Conservation (phyloP, 2,329 filamentous ascomycete species). For the Gnomoniopsis sp. region DNA sequence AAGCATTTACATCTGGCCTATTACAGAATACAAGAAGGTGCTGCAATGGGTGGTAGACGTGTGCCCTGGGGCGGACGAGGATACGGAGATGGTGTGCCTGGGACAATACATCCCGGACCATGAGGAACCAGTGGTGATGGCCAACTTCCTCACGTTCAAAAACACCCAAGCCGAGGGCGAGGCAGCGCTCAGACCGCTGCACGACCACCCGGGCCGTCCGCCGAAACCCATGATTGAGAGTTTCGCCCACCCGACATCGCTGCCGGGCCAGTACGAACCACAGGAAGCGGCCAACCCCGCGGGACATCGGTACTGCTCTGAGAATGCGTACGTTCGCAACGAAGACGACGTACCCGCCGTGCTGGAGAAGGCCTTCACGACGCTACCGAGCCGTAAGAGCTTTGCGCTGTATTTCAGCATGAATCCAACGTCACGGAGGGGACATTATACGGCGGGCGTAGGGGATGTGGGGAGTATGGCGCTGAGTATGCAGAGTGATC, state of each 20-base stretch:
- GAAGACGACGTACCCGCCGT: conserved; percentile 40
- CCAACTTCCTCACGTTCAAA: conserved; percentile 39
- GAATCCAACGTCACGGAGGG: conserved; percentile 41
- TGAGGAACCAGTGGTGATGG: conserved; percentile 30
- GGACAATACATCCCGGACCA: conserved; percentile 27
- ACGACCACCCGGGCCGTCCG: conserved; percentile 33
- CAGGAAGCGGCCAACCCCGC: conserved; percentile 45
- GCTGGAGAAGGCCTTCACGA: conserved; percentile 44
- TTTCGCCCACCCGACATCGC: conserved; percentile 36
- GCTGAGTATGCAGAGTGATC: conserved; percentile 50
- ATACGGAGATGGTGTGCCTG: conserved; percentile 39
- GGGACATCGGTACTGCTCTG: conserved; percentile 45
- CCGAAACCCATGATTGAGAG: conserved; percentile 31
- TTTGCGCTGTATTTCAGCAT: conserved; percentile 50
- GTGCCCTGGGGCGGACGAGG: conserved; percentile 30
- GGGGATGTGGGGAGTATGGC: conserved; percentile 38
- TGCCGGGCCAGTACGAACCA: conserved; percentile 37
- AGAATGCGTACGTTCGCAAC: conserved; percentile 49
- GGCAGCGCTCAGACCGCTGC: conserved; percentile 32
- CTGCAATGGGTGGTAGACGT: conserved; percentile 45
- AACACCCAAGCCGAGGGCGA: conserved; percentile 30
- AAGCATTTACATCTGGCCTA: conserved; percentile 42
- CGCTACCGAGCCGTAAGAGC: conserved; percentile 40
- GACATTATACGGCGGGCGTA: conserved; percentile 19
- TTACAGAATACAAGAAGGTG: conserved; percentile 40